These are phyloP conservation scores for Imleria badia DNA, from an alignment of 768 basidiomycete genomes.

Conservation along the genomic window DNA sequence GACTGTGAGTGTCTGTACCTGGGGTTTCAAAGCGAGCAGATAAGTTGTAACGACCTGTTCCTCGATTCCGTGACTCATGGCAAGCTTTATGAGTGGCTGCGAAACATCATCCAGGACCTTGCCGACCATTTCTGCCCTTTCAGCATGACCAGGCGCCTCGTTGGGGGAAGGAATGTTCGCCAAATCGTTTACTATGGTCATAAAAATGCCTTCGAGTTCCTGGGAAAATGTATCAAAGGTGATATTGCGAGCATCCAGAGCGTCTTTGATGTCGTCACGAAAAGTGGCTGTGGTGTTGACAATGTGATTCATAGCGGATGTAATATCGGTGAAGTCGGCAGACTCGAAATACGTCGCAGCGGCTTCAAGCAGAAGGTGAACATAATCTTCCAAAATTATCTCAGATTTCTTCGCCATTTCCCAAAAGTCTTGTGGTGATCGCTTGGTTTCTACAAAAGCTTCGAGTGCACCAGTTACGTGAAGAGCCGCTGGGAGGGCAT, in stretches of 20 bases:
- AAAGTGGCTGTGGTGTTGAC: constrained; percentile 7
- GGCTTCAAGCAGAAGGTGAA: constrained; percentile 2
- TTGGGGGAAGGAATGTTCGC: not conserved
- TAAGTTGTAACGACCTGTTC: not conserved
- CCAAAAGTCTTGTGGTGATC: constrained; percentile 11
- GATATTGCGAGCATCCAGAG: not conserved
- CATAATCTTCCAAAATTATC: not conserved
- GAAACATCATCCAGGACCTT: constrained; percentile 3
- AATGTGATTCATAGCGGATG: constrained; percentile 4
- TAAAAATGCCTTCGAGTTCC: constrained; percentile 11
- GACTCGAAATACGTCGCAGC: not conserved
- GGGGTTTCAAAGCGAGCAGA: not conserved
- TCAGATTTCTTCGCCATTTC: constrained; percentile 4
- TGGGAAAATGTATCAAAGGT: constrained; percentile 3
- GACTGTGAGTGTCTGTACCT: constrained; percentile 1
- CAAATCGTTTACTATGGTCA: not conserved
- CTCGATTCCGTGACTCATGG: not conserved
- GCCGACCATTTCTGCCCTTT: constrained; percentile 4
- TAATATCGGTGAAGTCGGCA: not conserved
- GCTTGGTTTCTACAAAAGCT: not conserved
- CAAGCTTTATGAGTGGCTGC: not conserved
- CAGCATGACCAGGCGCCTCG: not conserved
- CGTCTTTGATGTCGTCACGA: constrained; percentile 5
- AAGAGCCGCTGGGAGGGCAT: not conserved
- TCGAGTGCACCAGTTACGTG: not conserved